Percentiles rank a stretch among this genome's conserved stretches.
Conservation (phyloP, 2,329 filamentous ascomycete genomes). For the Penicillium expansum region DNA sequence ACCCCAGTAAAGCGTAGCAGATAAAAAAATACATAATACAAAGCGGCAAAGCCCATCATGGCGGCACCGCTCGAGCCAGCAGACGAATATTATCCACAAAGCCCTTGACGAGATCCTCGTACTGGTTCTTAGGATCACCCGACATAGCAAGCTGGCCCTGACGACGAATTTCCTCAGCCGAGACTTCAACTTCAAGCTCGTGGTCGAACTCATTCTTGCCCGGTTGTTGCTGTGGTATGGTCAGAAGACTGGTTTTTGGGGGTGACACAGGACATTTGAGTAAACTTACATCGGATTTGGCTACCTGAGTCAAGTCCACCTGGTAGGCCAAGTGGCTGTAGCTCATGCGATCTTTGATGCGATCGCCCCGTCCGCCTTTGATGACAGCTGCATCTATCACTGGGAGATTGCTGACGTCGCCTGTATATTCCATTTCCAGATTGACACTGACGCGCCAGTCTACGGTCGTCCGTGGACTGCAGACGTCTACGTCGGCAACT, state of each 20-base stretch:
- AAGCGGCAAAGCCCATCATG: conserved; percentile 21
- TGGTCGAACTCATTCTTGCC: conserved; percentile 45
- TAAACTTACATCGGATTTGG: conserved; percentile 48
- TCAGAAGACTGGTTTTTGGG: conserved; percentile 14
- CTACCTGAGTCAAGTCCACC: conserved; percentile 90
- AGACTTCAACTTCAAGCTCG: conserved; percentile 51
- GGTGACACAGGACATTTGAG: conserved; percentile 9
- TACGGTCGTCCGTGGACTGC: conserved; percentile 71
- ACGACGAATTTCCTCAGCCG: conserved; percentile 44
- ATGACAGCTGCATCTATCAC: conserved; percentile 38
- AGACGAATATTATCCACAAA: conserved; percentile 51
- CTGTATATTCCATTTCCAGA: conserved; percentile 84
- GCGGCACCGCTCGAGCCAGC: conserved; percentile 43
- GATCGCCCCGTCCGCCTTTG: conserved; percentile 51
- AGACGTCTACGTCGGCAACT: conserved; percentile 83
- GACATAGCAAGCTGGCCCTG: conserved; percentile 44
- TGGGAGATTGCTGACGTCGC: conserved; percentile 57
- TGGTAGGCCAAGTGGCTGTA: conserved; percentile 87
- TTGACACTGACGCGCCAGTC: conserved; percentile 95
- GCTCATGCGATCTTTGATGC: conserved; percentile 85
- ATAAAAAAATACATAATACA: conserved; percentile 18
- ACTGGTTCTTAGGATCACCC: conserved; percentile 42
- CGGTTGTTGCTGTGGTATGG: conserved; percentile 22
- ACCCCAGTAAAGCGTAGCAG: background rate
- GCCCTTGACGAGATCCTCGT: conserved; percentile 47